Evolutionary conservation across 495 filamentous ascomycete species (phyloP), one percentile per base, ranked within the genome.

Genomic region (Aspergillus baeticus): DNA sequence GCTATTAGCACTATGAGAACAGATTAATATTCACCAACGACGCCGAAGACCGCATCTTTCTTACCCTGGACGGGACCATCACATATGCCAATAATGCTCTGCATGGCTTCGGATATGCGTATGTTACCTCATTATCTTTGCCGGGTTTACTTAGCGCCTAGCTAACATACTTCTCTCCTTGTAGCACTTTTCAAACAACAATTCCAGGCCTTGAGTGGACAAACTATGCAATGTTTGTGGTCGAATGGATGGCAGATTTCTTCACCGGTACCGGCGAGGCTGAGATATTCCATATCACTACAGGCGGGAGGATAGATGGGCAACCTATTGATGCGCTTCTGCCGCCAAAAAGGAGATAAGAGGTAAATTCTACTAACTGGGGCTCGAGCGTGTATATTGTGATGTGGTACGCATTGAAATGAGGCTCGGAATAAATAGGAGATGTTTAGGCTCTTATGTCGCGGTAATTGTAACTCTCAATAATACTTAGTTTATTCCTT

Each of bases 201-300:
- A 29, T 51, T 17, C 36, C 48, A 1, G 6, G 18, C 22, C 48
- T 51, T 5, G 18, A 29, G 18, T 51, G 48, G 48, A 51, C 36
- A 7, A 51, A 51, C 34, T 51, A 51, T 20, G 48, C 18, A 2
- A 51, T 39, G 48, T 39, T 51, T 14, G 21, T 51, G 21, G 33
- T 29, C 3, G 48, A 51, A n/a, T 51, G 48, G 36, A 51, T 51
- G 35, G 48, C 36, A 3, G 48, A 51, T 21, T 51, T 51, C 18
- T 51, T 35, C 15, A 51, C 48, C 1, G 48, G 48, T 3, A 10
- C 0, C 1, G 48, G 48, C 4, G 10, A 39, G 48, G 48, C 48
- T 13, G 48, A 39, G 11, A 39, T 51, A 20, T 51, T 51, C 10
- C 15, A 51, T 10, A 41, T 51, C 10, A 29, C 18, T 34, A 39